Evolutionary conservation across 179 eudicot species (phyloP), one percentile per base, ranked within the genome.

Genomic region (Beta lomatogona): DNA sequence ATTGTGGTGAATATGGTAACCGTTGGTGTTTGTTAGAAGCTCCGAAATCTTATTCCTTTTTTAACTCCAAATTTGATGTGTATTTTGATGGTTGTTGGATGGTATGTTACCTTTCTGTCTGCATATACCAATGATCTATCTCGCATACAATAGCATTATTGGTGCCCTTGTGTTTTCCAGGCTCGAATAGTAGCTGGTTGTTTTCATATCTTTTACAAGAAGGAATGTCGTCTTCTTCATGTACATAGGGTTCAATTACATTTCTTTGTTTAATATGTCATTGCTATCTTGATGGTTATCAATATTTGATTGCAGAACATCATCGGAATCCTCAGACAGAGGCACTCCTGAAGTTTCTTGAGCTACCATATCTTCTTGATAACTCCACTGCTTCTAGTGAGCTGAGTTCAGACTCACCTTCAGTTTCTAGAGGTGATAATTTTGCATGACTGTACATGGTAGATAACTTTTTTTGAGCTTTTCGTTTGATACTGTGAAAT

Each of bases 291-390:
- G 31, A 16, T 46, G 25, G 75, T 45, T n/a, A 19, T 63, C 75
- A 25, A 54, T 55, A 22, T 58, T 76, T 86, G 52, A 79, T 44
- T 79, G 75, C 90, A 93, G 94, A 91, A 73, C 88, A 79, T 84
- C 58, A 72, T 80, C 89, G 92, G 72, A 94, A 94, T 77, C 94
- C 98, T 83, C 98, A 93, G 85, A 92, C 99, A 76, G 93, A 89
- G 82, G 88, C 91, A 55, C 81, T 95, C 14, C 81, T 93, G 85
- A 77, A 86, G 83, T 85, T 95, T 79, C 94, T 95, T 60, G 97
- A 89, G 82, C 90, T 94, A 81, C 92, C 94, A 52, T 92, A 92
- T 85, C 87, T 88, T 79, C 92, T 95, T 78, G 92, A 94, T 84
- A 85, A 85, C 55, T 48, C 85, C 45, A 64, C 64, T 60, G 84